Conservation (phyloP, 805 yeast genomes). For the Candida tammaniensis region DNA sequence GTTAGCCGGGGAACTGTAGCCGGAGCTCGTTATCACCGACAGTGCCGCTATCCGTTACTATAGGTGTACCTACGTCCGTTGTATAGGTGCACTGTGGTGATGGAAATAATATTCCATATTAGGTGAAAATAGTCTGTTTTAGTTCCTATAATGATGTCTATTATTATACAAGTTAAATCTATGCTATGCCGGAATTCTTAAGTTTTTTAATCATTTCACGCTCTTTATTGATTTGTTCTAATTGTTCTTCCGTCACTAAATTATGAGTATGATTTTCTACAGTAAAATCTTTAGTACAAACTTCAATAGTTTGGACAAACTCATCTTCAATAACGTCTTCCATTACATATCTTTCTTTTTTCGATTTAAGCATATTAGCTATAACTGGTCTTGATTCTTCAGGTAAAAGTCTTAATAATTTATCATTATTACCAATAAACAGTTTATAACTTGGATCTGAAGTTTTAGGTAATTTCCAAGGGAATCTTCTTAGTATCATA, state of each 20-base stretch:
- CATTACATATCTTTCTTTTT: slow-evolving; percentile 56
- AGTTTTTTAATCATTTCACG: slow-evolving; percentile 24
- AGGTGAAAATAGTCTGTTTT: no score
- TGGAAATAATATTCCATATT: no score
- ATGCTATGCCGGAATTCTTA: slow-evolving; percentile 14
- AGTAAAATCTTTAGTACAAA: slow-evolving; percentile 42
- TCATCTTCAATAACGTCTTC: slow-evolving; percentile 52
- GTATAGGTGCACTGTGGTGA: no score
- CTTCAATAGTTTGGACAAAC: slow-evolving; percentile 57
- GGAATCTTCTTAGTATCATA: slow-evolving; percentile 81
- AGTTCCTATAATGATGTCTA: no score
- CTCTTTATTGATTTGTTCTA: slow-evolving; percentile 36
- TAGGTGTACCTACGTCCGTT: no score
- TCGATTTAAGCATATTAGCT: slow-evolving; percentile 61
- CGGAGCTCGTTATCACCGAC: no score
- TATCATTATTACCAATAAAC: slow-evolving; percentile 44
- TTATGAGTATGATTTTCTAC: slow-evolving; percentile 58
- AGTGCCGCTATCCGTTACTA: no score
- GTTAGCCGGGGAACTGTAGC: no score
- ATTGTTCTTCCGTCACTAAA: slow-evolving; percentile 64
- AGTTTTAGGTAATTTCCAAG: slow-evolving; percentile 90
- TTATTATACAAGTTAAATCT: no score
- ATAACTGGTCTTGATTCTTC: slow-evolving; percentile 59
- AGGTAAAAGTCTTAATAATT: slow-evolving; percentile 72
- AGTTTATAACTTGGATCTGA: slow-evolving; percentile 73